Conservation (phyloP, 2,329 filamentous ascomycete species). For the Pseudopyrenochaeta lycopersici region DNA sequence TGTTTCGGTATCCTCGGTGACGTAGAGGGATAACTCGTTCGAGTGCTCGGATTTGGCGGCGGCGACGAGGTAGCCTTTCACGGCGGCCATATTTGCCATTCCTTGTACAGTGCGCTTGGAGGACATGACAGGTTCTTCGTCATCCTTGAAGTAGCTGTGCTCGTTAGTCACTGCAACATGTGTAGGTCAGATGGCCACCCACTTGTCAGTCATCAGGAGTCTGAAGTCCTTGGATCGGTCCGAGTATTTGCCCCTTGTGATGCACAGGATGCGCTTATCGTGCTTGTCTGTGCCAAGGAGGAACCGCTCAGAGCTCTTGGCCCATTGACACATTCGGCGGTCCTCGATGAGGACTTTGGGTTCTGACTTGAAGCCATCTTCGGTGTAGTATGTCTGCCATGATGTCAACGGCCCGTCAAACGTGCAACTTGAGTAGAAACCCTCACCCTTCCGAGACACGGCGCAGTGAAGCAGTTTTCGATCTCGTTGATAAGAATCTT, state of each 20-base stretch:
- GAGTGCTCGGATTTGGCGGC: conserved; percentile 82
- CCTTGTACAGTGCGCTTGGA: conserved; percentile 78
- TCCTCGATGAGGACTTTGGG: conserved; percentile 72
- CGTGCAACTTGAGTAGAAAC: background rate
- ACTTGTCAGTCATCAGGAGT: conserved; percentile 79
- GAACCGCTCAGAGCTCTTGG: conserved; percentile 78
- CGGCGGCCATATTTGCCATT: conserved; percentile 80
- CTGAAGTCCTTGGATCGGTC: conserved; percentile 77
- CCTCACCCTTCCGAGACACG: conserved; percentile 62
- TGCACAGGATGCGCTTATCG: conserved; percentile 78
- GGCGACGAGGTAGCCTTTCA: conserved; percentile 87
- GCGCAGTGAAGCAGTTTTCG: conserved; percentile 48
- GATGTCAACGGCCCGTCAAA: conserved; percentile 14
- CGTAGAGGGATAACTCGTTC: conserved; percentile 89
- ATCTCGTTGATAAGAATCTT: conserved; percentile 80
- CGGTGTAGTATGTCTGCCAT: conserved; percentile 72
- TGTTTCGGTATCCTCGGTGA: conserved; percentile 80
- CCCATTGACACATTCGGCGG: conserved; percentile 86
- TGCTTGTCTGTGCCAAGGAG: conserved; percentile 71
- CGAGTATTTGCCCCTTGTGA: conserved; percentile 77
- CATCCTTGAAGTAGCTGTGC: conserved; percentile 70
- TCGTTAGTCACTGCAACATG: conserved; percentile 19
- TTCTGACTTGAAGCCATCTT: conserved; percentile 79
- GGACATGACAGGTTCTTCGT: conserved; percentile 79
- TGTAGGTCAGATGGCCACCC: conserved; percentile 10